Evolutionary conservation across 306 rosid genomes (phyloP).

Genomic region (Delonix regia): DNA sequence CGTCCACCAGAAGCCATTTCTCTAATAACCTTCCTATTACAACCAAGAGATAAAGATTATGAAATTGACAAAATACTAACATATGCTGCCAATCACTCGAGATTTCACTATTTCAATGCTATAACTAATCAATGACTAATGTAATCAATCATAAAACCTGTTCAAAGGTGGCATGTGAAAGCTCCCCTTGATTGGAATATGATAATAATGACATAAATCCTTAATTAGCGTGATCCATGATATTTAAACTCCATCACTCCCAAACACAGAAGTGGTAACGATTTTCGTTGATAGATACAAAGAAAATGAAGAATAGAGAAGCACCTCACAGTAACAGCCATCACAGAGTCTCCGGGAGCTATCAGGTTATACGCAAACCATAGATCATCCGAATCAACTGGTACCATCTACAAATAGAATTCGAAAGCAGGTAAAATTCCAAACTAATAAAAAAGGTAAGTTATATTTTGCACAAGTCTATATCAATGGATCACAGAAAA

Average conservation of each 20-base stretch:
- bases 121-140: neutral
- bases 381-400: constrained; percentile 88
- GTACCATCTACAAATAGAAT: constrained; percentile 70
- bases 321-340: constrained; percentile 92
- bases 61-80: neutral
- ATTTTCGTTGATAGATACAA: neutral
- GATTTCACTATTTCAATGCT: constrained; percentile 1
- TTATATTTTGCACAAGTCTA: neutral
- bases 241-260: neutral
- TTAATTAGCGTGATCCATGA: neutral
- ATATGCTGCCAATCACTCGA: neutral
- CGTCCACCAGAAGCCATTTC: constrained; percentile 85
- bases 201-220: neutral
- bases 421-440: neutral
- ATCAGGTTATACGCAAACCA: constrained; percentile 91
- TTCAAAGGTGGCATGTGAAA: neutral
- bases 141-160: neutral
- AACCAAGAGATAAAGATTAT: neutral
- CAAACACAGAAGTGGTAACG: neutral
- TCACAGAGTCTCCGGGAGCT: constrained; percentile 80
- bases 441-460: neutral
- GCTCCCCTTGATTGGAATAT: neutral
- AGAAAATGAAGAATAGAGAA: neutral
- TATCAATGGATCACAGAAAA: neutral
- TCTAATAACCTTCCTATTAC: constrained; percentile 80